These are phyloP conservation scores for Xylariales sp. DNA, from an alignment of 2,329 filamentous ascomycete genomes.

Conservation along the genomic window DNA sequence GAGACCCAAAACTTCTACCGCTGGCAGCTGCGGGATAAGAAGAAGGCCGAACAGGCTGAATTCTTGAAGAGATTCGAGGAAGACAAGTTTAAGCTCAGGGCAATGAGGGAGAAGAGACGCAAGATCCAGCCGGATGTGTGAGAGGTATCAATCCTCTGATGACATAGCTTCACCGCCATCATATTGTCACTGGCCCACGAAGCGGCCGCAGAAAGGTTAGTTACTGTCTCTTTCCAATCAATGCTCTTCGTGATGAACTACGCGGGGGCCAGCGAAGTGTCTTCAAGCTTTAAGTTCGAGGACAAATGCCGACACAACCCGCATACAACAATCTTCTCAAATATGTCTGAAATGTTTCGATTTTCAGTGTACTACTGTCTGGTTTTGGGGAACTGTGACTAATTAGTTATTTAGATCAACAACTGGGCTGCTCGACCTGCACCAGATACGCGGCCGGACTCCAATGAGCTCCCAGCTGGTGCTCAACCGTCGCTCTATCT, in stretches of 20 bases:
- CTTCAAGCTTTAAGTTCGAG: conserved; percentile 20
- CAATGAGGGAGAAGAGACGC: conserved; percentile 63
- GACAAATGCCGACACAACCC: conserved; percentile 56
- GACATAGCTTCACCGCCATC: no score
- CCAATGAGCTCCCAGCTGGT: no score
- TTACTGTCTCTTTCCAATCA: conserved; percentile 1
- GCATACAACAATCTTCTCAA: conserved; percentile 64
- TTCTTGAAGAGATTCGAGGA: conserved; percentile 70
- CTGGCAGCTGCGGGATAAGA: conserved; percentile 76
- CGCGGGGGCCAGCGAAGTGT: conserved; percentile 47
- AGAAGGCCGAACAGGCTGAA: conserved; percentile 68
- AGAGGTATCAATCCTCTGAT: conserved; percentile 16
- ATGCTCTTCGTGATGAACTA: conserved; percentile 41
- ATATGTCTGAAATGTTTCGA: conserved; percentile 42
- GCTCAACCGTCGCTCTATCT: no score
- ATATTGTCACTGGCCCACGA: no score
- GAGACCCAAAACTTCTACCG: conserved; percentile 73
- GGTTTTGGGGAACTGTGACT: no score
- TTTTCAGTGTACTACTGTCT: conserved; percentile 3
- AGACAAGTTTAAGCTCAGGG: conserved; percentile 66
- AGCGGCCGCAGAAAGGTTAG: conserved; percentile 16
- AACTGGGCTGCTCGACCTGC: no score
- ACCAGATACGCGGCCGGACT: no score
- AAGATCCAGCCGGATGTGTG: conserved; percentile 51
- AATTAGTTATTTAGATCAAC: no score